A percentile compares a stretch with the other conserved stretches of the same genome.
Evolutionary conservation across 2,329 filamentous ascomycete genomes (phyloP).

Genomic region (Penicillium concentricum): DNA sequence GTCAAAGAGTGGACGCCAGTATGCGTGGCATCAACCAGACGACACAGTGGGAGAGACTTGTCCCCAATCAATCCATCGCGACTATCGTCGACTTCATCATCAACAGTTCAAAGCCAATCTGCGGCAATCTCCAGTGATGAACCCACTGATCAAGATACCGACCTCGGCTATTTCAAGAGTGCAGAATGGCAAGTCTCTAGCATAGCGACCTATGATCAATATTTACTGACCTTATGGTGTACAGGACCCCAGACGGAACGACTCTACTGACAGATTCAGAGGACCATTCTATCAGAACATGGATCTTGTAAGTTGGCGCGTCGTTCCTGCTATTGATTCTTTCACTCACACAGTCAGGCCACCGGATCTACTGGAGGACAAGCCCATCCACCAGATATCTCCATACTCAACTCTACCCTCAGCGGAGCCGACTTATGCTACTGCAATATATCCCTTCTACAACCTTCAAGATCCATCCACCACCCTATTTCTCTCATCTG

Average conservation of each 20-base stretch:
- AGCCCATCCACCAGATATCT: conserved; percentile 38
- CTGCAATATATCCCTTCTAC: conserved; percentile 56
- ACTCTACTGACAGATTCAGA: conserved; percentile 55
- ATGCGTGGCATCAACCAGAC: conserved; percentile 30
- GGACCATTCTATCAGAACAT: conserved; percentile 53
- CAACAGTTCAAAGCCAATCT: background rate
- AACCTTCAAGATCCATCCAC: conserved; percentile 51
- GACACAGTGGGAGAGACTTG: conserved; percentile 2
- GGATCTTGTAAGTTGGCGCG: conserved; percentile 48
- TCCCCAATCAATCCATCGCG: background rate
- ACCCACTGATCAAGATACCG: background rate
- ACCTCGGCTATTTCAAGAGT: conserved; percentile 44
- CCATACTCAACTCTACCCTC: conserved; percentile 49
- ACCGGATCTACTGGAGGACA: conserved; percentile 47
- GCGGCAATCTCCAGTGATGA: too few relatives aligned
- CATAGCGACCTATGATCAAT: background rate
- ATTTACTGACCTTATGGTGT: conserved; percentile 1
- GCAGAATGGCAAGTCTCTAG: conserved; percentile 43
- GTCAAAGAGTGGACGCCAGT: conserved; percentile 15
- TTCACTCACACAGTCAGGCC: conserved; percentile 37
- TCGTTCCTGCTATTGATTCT: background rate
- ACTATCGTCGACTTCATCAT: background rate
- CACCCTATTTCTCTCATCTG: conserved; percentile 52
- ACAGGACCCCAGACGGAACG: conserved; percentile 57
- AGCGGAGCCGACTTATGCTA: conserved; percentile 54